Evolutionary conservation across 1,284 basidiomycete species (phyloP).

Genomic region (Rhizoctonia solani): DNA sequence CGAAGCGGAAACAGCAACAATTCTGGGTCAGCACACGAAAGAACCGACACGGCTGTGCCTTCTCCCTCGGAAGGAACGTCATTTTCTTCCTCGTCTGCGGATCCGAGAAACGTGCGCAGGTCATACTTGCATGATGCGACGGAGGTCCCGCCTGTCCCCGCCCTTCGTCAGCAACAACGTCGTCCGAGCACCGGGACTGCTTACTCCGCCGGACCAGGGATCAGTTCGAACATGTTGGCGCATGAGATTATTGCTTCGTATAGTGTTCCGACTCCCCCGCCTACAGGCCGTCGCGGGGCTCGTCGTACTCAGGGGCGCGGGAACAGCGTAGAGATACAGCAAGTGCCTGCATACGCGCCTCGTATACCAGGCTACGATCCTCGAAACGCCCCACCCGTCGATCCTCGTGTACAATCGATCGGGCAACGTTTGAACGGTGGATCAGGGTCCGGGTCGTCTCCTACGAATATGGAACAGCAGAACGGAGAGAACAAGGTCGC

Average conservation of each 20-base stretch:
- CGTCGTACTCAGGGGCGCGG: constrained; percentile 6
- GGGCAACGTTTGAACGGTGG: constrained; percentile 54
- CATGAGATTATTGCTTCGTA: constrained; percentile 32
- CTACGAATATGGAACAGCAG: constrained; percentile 45
- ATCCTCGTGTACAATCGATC: constrained; percentile 61
- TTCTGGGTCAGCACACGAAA: constrained; percentile 26
- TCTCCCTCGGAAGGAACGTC: constrained; percentile 30
- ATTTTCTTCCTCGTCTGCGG: constrained; percentile 29
- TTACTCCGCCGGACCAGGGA: background rate
- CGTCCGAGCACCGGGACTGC: background rate
- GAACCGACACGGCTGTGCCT: constrained; percentile 30
- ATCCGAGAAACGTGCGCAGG: constrained; percentile 4
- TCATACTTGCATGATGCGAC: constrained; percentile 7
- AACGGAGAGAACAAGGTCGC: constrained; percentile 41
- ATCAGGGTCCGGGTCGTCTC: constrained; percentile 48
- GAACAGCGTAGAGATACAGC: background rate
- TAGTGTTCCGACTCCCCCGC: constrained; percentile 27
- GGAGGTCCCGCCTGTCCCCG: constrained; percentile 22
- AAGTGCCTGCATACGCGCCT: constrained; percentile 34
- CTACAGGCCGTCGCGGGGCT: constrained; percentile 11
- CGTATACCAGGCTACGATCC: constrained; percentile 52
- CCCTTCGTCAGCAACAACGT: background rate
- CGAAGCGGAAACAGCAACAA: background rate
- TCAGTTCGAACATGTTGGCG: constrained; percentile 22
- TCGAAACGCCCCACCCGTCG: constrained; percentile 54